phyloP scores from a whole-genome alignment of 371 early-diverging fungal species.

The Mucor saturninus region DNA sequence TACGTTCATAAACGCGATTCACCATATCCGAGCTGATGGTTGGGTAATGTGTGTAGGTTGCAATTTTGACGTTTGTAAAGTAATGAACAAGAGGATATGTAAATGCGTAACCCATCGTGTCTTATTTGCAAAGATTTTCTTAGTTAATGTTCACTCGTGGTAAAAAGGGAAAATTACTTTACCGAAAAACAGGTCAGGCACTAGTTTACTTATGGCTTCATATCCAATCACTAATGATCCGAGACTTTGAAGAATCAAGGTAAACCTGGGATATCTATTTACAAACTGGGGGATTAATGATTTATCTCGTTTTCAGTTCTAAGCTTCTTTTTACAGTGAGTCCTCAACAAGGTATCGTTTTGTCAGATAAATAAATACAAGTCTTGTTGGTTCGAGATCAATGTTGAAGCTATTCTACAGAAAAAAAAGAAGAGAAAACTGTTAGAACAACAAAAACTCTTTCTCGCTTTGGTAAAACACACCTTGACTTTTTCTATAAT shows the following conservation, averaged over 20 bases:
- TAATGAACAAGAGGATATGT: constrained; percentile 82
- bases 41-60: constrained; percentile 96
- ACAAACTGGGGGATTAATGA: not conserved
- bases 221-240: constrained; percentile 78
- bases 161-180: constrained; percentile 1
- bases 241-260: constrained; percentile 85
- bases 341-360: constrained; percentile 75
- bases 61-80: constrained; percentile 67
- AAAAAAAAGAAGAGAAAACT: too few relatives aligned
- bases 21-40: constrained; percentile 97
- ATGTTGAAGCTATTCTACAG: constrained; percentile 78
- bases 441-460: too few relatives aligned
- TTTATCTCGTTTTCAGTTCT: constrained; percentile 1
- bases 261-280: constrained; percentile 77
- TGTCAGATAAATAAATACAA: constrained; percentile 68
- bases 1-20: constrained; percentile 71
- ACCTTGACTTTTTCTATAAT: constrained; percentile 71
- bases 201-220: constrained; percentile 73
- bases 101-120: constrained; percentile 96
- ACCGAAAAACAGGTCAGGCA: constrained; percentile 89
- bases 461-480: not conserved
- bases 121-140: constrained; percentile 36
- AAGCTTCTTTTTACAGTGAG: constrained; percentile 41
- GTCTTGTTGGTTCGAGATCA: constrained; percentile 53
- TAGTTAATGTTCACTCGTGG: not conserved